Evolutionary conservation across 352 stramenopile genomes (phyloP).

Genomic region (Pythium insidiosum): DNA sequence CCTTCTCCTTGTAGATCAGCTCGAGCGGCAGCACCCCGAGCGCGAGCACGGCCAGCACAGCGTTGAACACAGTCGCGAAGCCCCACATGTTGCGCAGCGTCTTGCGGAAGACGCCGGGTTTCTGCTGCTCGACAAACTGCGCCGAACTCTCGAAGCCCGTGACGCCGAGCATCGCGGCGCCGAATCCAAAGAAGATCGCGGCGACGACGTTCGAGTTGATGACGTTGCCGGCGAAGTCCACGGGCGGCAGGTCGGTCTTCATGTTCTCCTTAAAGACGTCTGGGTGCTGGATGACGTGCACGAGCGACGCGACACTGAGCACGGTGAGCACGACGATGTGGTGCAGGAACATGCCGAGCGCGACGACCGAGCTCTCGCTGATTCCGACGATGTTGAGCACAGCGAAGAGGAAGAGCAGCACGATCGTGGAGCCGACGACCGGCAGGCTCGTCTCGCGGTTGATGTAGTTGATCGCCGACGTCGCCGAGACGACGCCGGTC

Average conservation of each 20-base stretch:
- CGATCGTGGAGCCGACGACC: slow-evolving; percentile 19
- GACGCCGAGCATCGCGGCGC: slow-evolving; percentile 72
- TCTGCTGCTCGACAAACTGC: slow-evolving; percentile 81
- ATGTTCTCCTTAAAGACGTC: slow-evolving; percentile 50
- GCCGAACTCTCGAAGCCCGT: slow-evolving; percentile 79
- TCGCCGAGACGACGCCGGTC: slow-evolving; percentile 46
- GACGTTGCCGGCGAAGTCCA: slow-evolving; percentile 29
- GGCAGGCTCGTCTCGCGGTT: slow-evolving; percentile 20
- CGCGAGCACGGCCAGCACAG: slow-evolving; percentile 50
- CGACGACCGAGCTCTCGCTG: slow-evolving; percentile 60
- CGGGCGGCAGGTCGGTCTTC: slow-evolving; percentile 33
- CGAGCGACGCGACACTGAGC: slow-evolving; percentile 24
- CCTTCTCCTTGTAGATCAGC: slow-evolving; percentile 40
- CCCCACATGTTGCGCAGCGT: slow-evolving; percentile 64
- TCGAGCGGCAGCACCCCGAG: slow-evolving; percentile 55
- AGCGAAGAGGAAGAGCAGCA: slow-evolving; percentile 62
- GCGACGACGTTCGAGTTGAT: slow-evolving; percentile 22
- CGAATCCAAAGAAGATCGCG: slow-evolving; percentile 55
- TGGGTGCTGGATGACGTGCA: slow-evolving; percentile 39
- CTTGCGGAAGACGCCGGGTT: slow-evolving; percentile 54
- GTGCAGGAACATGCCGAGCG: slow-evolving; percentile 59
- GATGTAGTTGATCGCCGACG: slow-evolving; percentile 29
- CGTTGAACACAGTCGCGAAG: slow-evolving; percentile 72
- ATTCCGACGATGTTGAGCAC: slow-evolving; percentile 67
- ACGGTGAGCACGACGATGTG: slow-evolving; percentile 57